Evolutionary conservation across 495 filamentous ascomycete genomes (phyloP), one percentile per base, ranked within the genome.

Genomic region (Hypomontagnella monticulosa): DNA sequence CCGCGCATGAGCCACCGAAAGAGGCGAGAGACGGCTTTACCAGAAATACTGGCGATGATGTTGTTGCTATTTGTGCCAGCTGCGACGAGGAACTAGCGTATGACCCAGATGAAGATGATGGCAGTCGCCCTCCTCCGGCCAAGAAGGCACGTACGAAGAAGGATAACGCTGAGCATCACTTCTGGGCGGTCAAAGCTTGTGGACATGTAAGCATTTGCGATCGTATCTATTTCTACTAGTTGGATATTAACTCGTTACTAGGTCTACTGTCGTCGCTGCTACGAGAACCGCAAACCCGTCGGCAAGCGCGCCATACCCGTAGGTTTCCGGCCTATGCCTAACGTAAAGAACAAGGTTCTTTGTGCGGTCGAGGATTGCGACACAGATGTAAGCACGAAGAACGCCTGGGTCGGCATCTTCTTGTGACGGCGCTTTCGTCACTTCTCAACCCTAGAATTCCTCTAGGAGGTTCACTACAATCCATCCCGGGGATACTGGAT

Each of bases 141-240:
- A 81, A 77, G 74, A 80, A 75, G 57, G 47, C 67, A 7, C 67
- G 76, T 9, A 74, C 70, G 4, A 74, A 70, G 51, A 81, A 80
- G 62, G 76, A 80, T 34, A 66, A 67, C 12, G 80, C 77, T 34
- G 79, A 81, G 57, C 80, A 83, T 47, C 74, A 81, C 50, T 82
- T 83, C 60, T 83, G 80, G 80, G 80, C 79, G 0, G 71, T 83
- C 27, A 82, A 81, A 64, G 71, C 73, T 3, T 83, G 81, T 57
- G 81, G 81, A 40, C 81, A 83, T 46, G 81, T 82, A 62, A 72
- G 80, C 71, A 30, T 34, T 18, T 14, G 8, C 52, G 15, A 23
- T 40, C 12, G 23, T 36, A 36, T 12, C 42, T n/a, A n/a, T 42
- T 6, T 37, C 32, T 43, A 32, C 23, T 32, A 51, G 14, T 38